These are phyloP conservation scores for Hericium coralloides DNA, from an alignment of 768 basidiomycete genomes.

Conservation along the genomic window DNA sequence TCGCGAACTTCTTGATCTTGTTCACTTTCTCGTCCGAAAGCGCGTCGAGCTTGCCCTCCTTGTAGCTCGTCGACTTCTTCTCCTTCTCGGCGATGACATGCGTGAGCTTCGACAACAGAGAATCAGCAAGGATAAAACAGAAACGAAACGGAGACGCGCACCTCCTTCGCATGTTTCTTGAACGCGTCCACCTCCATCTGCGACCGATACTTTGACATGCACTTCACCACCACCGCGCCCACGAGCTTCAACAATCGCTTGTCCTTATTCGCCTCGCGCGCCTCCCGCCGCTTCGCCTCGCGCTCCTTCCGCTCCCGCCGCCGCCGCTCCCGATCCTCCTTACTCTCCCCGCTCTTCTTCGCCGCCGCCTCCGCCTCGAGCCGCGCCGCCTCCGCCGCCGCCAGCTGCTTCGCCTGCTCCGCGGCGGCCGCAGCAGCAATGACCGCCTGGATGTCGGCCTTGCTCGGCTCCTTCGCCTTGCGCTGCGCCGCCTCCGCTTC, in stretches of 20 bases:
- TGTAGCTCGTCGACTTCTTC: slow-evolving; percentile 76
- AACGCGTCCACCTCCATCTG: slow-evolving; percentile 72
- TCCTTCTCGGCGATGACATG: slow-evolving; percentile 88
- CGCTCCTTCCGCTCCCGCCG: slow-evolving; percentile 13
- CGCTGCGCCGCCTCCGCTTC: neutral
- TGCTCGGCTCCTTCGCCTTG: slow-evolving; percentile 9
- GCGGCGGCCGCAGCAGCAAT: slow-evolving; percentile 32
- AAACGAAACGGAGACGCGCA: slow-evolving; percentile 24
- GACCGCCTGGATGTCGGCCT: slow-evolving; percentile 28
- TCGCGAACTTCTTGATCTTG: slow-evolving; percentile 91
- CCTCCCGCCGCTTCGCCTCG: slow-evolving; percentile 38
- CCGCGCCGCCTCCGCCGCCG: slow-evolving; percentile 12
- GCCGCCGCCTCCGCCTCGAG: slow-evolving; percentile 17
- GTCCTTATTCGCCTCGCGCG: slow-evolving; percentile 66
- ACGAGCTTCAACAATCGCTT: slow-evolving; percentile 78
- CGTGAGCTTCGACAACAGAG: slow-evolving; percentile 51
- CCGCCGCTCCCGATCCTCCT: slow-evolving; percentile 17
- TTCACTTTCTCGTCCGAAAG: slow-evolving; percentile 78
- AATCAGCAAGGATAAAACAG: slow-evolving; percentile 1
- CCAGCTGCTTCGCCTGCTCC: slow-evolving; percentile 14
- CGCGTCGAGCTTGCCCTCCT: slow-evolving; percentile 59
- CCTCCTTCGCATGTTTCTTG: slow-evolving; percentile 96
- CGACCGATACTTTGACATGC: slow-evolving; percentile 82
- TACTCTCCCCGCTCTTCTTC: neutral
- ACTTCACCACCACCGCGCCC: slow-evolving; percentile 83